Percentiles rank a stretch among this genome's conserved stretches.
phyloP scores from a whole-genome alignment of 768 basidiomycete genomes.

The Amanita rubescens region DNA sequence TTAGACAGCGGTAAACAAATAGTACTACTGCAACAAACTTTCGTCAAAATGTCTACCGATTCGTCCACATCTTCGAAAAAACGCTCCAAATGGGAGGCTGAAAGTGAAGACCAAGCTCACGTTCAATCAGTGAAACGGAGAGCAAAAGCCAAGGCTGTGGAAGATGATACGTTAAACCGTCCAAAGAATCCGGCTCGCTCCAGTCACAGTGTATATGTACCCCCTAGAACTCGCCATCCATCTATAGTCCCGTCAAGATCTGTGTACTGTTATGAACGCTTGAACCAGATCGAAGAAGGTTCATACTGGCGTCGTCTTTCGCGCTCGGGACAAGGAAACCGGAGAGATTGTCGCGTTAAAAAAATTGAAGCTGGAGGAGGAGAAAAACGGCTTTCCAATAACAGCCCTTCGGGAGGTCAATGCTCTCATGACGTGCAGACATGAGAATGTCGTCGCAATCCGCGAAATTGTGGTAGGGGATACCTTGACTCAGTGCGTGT shows the following conservation, averaged over 20 bases:
- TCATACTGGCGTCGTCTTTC: slow-evolving; percentile 96
- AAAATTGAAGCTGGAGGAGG: slow-evolving; percentile 96
- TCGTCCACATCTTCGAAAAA: slow-evolving; percentile 57
- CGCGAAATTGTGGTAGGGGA: slow-evolving; percentile 98
- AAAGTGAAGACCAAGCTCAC: slow-evolving; percentile 26
- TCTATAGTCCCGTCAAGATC: slow-evolving; percentile 81
- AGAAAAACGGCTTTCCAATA: slow-evolving; percentile 98
- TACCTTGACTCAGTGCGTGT: slow-evolving; percentile 94
- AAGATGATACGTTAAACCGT: slow-evolving; percentile 13
- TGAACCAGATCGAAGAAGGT: slow-evolving; percentile 99
- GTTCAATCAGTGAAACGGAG: slow-evolving; percentile 43
- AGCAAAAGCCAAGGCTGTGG: slow-evolving; percentile 34
- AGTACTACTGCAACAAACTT: not conserved
- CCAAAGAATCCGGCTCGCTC: slow-evolving; percentile 11
- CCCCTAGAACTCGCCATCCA: slow-evolving; percentile 71
- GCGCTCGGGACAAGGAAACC: slow-evolving; percentile 91
- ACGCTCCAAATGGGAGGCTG: slow-evolving; percentile 71
- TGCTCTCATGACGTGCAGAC: slow-evolving; percentile 89
- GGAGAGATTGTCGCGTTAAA: slow-evolving; percentile 96
- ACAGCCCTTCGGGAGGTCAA: slow-evolving; percentile 93
- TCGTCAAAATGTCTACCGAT: slow-evolving; percentile 26
- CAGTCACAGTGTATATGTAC: slow-evolving; percentile 62
- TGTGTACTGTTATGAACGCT: slow-evolving; percentile 86
- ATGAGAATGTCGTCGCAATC: slow-evolving; percentile 96
- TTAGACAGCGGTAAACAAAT: not conserved